These are phyloP conservation scores for Aspergillus awamori DNA, from an alignment of 2,329 filamentous ascomycete genomes.

Conservation along the genomic window DNA sequence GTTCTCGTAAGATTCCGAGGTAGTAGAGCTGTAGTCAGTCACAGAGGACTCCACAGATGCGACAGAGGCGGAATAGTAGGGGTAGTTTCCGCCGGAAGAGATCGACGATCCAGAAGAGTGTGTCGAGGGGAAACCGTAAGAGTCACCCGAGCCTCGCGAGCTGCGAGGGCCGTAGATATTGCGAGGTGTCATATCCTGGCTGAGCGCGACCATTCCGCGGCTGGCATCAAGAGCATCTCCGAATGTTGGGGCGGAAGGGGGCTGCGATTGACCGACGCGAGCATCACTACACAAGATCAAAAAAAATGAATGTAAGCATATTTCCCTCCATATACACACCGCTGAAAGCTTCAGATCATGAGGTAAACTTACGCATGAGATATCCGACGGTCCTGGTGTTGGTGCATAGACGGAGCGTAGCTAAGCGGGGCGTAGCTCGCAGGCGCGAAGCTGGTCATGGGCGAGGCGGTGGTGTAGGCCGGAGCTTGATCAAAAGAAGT, in stretches of 20 bases:
- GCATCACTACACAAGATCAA: conserved; percentile 32
- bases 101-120: conserved; percentile 95
- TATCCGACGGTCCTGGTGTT: conserved; percentile 66
- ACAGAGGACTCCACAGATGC: conserved; percentile 70
- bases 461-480: conserved; percentile 68
- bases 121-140: conserved; percentile 86
- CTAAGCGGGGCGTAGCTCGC: conserved; percentile 75
- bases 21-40: conserved; percentile 88
- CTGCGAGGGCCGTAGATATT: conserved; percentile 79
- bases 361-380: conserved; percentile 76
- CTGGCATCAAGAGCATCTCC: conserved; percentile 90
- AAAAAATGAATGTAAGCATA: conserved; percentile 20
- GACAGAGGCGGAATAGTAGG: conserved; percentile 83
- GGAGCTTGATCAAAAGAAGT: conserved; percentile 72
- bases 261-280: conserved; percentile 43
- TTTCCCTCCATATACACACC: not conserved
- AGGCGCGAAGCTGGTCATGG: conserved; percentile 70
- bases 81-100: conserved; percentile 78
- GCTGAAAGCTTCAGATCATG: not conserved
- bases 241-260: conserved; percentile 68
- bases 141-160: conserved; percentile 74
- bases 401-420: conserved; percentile 67
- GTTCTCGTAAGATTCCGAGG: conserved; percentile 80
- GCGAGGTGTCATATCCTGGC: conserved; percentile 84
- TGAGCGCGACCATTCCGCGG: conserved; percentile 92